Evolutionary conservation across 441 rosid species (phyloP), one percentile per base, ranked within the genome.

Genomic region (Isatis lusitanica): DNA sequence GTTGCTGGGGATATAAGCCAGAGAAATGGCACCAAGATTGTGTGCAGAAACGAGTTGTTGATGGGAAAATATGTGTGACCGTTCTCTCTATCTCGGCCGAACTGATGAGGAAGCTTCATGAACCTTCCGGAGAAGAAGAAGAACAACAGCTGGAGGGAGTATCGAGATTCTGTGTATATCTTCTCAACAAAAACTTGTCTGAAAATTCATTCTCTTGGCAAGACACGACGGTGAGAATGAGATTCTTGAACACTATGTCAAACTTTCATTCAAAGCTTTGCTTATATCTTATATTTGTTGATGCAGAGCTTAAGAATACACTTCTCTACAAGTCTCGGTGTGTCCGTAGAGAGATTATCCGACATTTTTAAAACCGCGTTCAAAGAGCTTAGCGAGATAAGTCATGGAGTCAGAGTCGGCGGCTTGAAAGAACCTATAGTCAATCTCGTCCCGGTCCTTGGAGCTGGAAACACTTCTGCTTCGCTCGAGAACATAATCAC

Each of bases 11-110:
- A 52, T 95, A 86, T 80, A 80, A 79, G 77, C 88, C 79, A 70
- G 95, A 84, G 57, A 80, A 80, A 31, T 93, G 99, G 99, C 96
- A 91, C 77, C 84, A 86, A 62, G 83, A 87, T 67, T 90, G 96
- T 70, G 7, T 90, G 60, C 88, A 89, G 82, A 88, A 85, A 85
- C 87, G 89, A 75, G 70, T 90, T 59, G 83, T 93, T 58, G 63
- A 71, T 57, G 86, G 88, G 71, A 91, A 83, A 79, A 74, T 90
- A 70, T 90, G 89, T 70, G 86, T 90, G 7, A 75, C 80, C 8
- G 65, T 88, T 72, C 63, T 95, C 79, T 91, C 86, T 48, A 81
- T 95, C 76, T 85, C 88, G 11, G 68, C 71, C 52, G 85, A 82
- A 58, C 33, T 76, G 61, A 82, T 71, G 58, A 52, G 73, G 36